Evolutionary conservation across 2,329 filamentous ascomycete genomes (phyloP).

Genomic region (Sporothrix curviconia): DNA sequence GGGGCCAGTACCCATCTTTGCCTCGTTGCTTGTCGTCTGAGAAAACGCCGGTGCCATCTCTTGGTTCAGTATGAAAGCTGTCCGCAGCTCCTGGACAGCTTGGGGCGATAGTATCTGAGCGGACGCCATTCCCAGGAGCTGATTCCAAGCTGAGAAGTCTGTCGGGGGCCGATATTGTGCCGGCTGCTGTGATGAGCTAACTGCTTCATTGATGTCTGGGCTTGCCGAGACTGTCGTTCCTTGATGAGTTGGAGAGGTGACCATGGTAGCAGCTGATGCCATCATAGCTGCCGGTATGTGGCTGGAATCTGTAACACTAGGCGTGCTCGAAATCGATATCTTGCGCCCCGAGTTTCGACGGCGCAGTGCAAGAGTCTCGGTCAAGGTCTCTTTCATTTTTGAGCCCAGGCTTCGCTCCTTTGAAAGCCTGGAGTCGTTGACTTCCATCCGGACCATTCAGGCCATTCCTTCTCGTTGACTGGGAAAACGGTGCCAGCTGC

Average conservation of each 20-base stretch:
- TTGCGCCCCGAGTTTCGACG: conserved; percentile 8
- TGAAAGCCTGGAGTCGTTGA: conserved; percentile 17
- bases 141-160: conserved; percentile 5
- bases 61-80: not conserved
- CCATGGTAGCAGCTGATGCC: not conserved
- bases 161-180: not conserved
- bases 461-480: conserved; percentile 28
- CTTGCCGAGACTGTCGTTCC: not conserved
- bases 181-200: not conserved
- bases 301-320: not conserved
- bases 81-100: not conserved
- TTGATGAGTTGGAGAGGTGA: not conserved
- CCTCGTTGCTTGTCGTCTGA: not conserved
- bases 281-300: not conserved
- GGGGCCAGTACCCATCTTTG: too few relatives aligned
- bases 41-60: not conserved
- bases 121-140: not conserved
- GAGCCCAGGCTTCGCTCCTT: conserved; percentile 23
- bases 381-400: conserved; percentile 22
- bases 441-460: conserved; percentile 24
- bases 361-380: conserved; percentile 15
- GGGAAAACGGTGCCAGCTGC: conserved; percentile 24
- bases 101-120: not conserved
- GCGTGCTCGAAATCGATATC: not conserved
- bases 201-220: not conserved